Evolutionary conservation across 1,284 basidiomycete species (phyloP).

Genomic region (Trichosporon coremiiforme): DNA sequence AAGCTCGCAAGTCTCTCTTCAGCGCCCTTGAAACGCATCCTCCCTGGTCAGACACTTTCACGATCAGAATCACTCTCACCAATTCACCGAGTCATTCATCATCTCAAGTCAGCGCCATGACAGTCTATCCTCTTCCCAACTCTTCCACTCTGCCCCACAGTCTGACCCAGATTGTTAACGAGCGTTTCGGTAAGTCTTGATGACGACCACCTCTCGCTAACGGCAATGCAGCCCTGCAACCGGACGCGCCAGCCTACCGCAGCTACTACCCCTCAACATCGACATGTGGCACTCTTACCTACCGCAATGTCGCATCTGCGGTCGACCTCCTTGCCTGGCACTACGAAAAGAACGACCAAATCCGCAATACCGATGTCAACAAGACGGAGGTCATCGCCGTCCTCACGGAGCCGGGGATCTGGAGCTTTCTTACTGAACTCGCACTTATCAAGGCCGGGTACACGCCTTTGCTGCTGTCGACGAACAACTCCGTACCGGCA

Average conservation of each 20-base stretch:
- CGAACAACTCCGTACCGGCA: conserved; percentile 64
- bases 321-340: conserved; percentile 5
- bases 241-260: not conserved
- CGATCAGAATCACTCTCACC: no score
- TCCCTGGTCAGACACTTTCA: no score
- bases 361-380: conserved; percentile 1
- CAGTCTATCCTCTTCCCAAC: no score
- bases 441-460: conserved; percentile 59
- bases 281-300: not conserved
- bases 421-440: conserved; percentile 58
- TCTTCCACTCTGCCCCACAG: no score
- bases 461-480: conserved; percentile 59
- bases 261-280: not conserved
- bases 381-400: conserved; percentile 51
- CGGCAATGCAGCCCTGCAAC: no score
- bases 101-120: no score
- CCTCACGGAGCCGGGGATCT: conserved; percentile 57
- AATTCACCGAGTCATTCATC: no score
- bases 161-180: no score
- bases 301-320: not conserved
- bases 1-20: no score
- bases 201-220: no score
- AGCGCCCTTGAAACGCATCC: no score
- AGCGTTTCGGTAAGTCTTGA: no score
- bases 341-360: conserved; percentile 14